phyloP scores from a whole-genome alignment of 495 filamentous ascomycete genomes.

The Penicillium paxilli region DNA sequence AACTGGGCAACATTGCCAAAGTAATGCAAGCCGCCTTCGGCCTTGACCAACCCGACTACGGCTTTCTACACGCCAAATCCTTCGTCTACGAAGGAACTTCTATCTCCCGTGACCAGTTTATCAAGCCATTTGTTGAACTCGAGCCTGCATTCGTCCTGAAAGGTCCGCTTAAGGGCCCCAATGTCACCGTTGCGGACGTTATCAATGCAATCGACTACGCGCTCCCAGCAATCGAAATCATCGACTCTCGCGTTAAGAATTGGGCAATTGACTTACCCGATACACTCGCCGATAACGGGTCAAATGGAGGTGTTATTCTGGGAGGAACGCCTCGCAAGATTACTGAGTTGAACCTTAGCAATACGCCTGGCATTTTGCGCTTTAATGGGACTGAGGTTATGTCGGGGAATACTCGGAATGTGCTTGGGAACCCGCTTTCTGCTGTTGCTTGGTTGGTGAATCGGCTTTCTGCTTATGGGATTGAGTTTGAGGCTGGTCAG shows the following conservation, averaged over 20 bases:
- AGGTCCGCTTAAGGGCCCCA: constrained; percentile 11
- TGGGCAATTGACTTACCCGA: constrained; percentile 23
- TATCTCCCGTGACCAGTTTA: constrained; percentile 10
- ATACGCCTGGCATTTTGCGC: constrained; percentile 11
- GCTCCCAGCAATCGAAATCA: constrained; percentile 23
- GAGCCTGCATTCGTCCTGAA: constrained; percentile 22
- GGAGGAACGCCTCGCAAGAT: constrained; percentile 19
- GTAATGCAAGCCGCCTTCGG: constrained; percentile 24
- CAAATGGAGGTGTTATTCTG: constrained; percentile 17
- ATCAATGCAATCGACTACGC: constrained; percentile 25
- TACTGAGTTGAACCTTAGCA: constrained; percentile 17
- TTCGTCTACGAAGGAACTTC: constrained; percentile 18
- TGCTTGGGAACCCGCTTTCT: constrained; percentile 20
- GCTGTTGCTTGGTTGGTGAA: constrained; percentile 22
- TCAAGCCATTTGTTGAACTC: constrained; percentile 24
- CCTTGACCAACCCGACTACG: constrained; percentile 23
- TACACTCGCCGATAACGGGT: constrained; percentile 24
- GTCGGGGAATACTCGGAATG: constrained; percentile 19
- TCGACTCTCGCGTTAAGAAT: constrained; percentile 22
- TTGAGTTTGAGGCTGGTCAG: constrained; percentile 17
- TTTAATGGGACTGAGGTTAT: constrained; percentile 22
- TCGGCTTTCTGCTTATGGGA: constrained; percentile 15
- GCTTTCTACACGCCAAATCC: constrained; percentile 20
- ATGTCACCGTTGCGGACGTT: constrained; percentile 23
- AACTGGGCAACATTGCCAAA: constrained; percentile 26